A percentile compares a stretch with the other conserved stretches of the same genome.
phyloP scores from a whole-genome alignment of 2,329 filamentous ascomycete genomes.

The Aureobasidium subglaciale region DNA sequence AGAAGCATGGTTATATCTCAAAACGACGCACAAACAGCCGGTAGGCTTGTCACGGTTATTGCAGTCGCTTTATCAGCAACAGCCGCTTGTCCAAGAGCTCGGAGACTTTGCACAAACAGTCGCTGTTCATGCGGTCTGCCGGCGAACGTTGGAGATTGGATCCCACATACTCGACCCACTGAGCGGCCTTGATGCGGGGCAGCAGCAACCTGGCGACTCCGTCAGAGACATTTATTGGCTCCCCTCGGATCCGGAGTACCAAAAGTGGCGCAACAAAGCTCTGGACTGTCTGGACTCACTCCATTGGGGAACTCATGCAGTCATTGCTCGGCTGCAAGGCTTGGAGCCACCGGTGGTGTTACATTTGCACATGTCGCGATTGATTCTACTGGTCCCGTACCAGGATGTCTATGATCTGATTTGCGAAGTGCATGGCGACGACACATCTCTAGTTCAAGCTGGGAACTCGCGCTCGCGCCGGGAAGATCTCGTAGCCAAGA shows the following conservation, averaged over 20 bases:
- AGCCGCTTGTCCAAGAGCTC: not conserved
- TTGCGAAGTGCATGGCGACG: not conserved
- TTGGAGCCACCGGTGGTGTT: constrained; percentile 16
- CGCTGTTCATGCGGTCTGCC: not conserved
- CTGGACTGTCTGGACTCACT: constrained; percentile 17
- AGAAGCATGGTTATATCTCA: constrained; percentile 1
- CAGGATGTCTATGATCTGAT: constrained; percentile 13
- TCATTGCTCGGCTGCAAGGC: constrained; percentile 14
- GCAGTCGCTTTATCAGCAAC: not conserved
- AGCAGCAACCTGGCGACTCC: not conserved
- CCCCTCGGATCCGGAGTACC: constrained; percentile 9
- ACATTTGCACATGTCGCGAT: constrained; percentile 16
- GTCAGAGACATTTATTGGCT: constrained; percentile 9
- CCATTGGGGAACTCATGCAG: constrained; percentile 17
- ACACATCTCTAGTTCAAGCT: not conserved
- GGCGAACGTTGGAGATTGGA: not conserved
- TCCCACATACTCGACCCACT: not conserved
- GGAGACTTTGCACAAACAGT: constrained; percentile 4
- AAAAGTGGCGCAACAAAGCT: constrained; percentile 18
- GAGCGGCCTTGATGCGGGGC: not conserved
- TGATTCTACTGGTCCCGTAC: constrained; percentile 17
- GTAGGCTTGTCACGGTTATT: not conserved
- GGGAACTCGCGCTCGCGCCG: constrained; percentile 1
- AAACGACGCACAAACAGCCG: constrained; percentile 4
- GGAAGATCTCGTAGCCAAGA: constrained; percentile 14